phyloP scores from a whole-genome alignment of 257 asterid species.

The Thymus quinquecostatus region DNA sequence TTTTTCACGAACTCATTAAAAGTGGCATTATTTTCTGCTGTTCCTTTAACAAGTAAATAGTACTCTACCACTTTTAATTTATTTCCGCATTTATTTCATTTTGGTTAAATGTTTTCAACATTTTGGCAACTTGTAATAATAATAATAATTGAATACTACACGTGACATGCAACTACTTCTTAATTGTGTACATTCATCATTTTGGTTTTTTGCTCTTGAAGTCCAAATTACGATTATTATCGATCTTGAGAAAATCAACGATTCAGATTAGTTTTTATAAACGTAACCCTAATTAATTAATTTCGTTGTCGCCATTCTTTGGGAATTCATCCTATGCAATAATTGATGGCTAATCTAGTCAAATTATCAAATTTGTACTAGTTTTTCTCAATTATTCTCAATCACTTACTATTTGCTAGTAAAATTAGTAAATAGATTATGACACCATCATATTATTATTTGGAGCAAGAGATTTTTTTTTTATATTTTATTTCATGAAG shows the following conservation, averaged over 20 bases:
- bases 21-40: not conserved
- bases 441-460: too few relatives aligned
- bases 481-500: not conserved
- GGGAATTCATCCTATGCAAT: too few relatives aligned
- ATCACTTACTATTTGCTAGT: not conserved
- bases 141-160: not conserved
- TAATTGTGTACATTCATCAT: too few relatives aligned
- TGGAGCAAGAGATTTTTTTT: not conserved
- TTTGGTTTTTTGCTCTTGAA: too few relatives aligned
- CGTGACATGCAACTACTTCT: not conserved
- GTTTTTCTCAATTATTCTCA: not conserved
- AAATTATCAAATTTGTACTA: not conserved
- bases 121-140: not conserved
- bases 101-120: not conserved
- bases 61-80: not conserved
- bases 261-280: too few relatives aligned
- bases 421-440: not conserved
- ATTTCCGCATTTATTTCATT: not conserved
- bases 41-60: not conserved
- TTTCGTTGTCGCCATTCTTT: too few relatives aligned
- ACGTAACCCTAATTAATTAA: too few relatives aligned
- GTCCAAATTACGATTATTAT: too few relatives aligned
- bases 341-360: too few relatives aligned
- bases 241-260: too few relatives aligned
- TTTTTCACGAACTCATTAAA: slow-evolving; percentile 42